Evolutionary conservation across 208 protist species (phyloP), one percentile per base, ranked within the genome.

Genomic region (Leishmania arabica): DNA sequence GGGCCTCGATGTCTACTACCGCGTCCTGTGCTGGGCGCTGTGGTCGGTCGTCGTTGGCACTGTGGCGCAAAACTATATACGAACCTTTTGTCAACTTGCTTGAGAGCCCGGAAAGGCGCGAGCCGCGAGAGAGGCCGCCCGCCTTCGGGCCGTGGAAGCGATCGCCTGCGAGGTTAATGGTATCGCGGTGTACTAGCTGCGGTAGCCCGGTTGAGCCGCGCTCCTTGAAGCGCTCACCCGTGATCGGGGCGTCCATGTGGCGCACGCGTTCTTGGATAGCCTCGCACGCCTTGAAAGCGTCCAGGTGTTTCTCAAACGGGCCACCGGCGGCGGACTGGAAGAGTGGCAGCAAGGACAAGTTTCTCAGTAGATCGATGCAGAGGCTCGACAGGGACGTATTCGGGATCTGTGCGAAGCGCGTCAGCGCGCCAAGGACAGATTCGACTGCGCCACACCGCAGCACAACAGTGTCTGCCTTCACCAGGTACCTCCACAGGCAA

Each of bases 191-290:
- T 27, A 75, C 53, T 62, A 89, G 69, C 27, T 66, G 31, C 15
- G 58, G 58, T 62, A 84, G 65, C 53, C 72, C 24, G 1, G 84
- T 86, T 0, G 88, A 88, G 31, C 87, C 89, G 1, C 64, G 60
- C 19, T 65, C 75, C 54, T 79, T 62, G 80, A 88, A 93, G 8
- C 64, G 51, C 27, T 83, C 78, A 6, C 92, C 92, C 0, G 92
- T 91, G 76, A 95, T 92, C 31, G 84, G 80, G 58, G 86, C 76
- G 4, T 71, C 40, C 86, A 93, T 93, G 68, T 77, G 45, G 56
- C 76, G 74, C 31, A 95, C 82, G 40, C 90, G 88, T 54, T 79
- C 66, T 73, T 87, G 80, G 6, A 90, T 68, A n/a, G 70, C 27
- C 1, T 60, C 65, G 77, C 84, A 83, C 3, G 17, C 73, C 45